Evolutionary conservation across 768 basidiomycete species (phyloP).

Genomic region (Clitopilus hobsonii): DNA sequence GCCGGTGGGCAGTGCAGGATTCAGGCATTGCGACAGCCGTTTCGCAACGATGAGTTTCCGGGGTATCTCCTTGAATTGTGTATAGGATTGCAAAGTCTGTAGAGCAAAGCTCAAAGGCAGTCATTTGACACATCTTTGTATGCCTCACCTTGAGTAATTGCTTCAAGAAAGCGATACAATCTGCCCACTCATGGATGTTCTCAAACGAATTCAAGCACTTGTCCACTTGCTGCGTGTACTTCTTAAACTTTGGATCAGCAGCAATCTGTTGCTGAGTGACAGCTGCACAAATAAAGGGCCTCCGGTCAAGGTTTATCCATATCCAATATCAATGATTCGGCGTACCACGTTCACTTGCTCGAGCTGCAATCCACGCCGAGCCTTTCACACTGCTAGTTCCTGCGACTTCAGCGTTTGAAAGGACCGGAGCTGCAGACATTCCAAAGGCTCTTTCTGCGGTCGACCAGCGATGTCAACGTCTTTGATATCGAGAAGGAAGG

Average conservation of each 20-base stretch:
- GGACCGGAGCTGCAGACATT: slow-evolving; percentile 18
- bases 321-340: slow-evolving; percentile 11
- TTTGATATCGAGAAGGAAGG: slow-evolving; percentile 7
- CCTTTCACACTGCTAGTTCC: slow-evolving; percentile 31
- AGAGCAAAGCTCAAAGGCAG: too few species aligned
- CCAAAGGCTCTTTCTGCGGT: slow-evolving; percentile 4
- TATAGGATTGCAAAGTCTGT: slow-evolving; percentile 89
- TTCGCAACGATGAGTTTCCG: slow-evolving; percentile 93
- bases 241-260: slow-evolving; percentile 90
- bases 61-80: slow-evolving; percentile 95
- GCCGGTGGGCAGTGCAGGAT: slow-evolving; percentile 94
- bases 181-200: slow-evolving; percentile 98
- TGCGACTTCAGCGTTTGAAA: slow-evolving; percentile 27
- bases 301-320: neutral
- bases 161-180: slow-evolving; percentile 96
- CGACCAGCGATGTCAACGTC: slow-evolving; percentile 13
- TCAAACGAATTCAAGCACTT: slow-evolving; percentile 91
- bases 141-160: slow-evolving; percentile 79
- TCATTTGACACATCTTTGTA: too few species aligned
- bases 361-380: slow-evolving; percentile 34
- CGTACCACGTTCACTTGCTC: slow-evolving; percentile 49
- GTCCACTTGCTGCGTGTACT: slow-evolving; percentile 90
- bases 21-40: slow-evolving; percentile 91
- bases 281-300: slow-evolving; percentile 22
- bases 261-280: slow-evolving; percentile 52